phyloP scores from a whole-genome alignment of 345 rosid species.

The Aethionema arabicum region DNA sequence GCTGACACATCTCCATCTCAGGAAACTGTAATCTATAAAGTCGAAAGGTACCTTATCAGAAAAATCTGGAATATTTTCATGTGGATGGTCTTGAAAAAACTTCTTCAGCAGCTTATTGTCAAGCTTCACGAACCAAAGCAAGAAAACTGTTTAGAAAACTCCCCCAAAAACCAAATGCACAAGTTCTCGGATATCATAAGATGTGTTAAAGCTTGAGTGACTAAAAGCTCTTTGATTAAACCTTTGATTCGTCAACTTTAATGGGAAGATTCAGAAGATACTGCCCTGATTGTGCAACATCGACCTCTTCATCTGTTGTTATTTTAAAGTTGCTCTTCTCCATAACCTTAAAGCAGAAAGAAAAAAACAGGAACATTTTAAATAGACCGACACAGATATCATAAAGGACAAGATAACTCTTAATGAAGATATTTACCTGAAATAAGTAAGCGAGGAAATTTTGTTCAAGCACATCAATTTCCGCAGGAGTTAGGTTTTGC shows the following conservation, averaged over 20 bases:
- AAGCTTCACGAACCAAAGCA: conserved; percentile 56
- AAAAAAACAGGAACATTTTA: conserved; percentile 7
- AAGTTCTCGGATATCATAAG: neutral
- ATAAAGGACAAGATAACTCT: neutral
- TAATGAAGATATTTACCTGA: conserved; percentile 52
- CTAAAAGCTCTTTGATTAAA: conserved; percentile 26
- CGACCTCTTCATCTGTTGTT: conserved; percentile 77
- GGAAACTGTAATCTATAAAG: conserved; percentile 10
- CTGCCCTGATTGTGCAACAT: conserved; percentile 85
- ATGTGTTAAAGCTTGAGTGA: neutral
- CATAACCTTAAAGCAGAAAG: conserved; percentile 55
- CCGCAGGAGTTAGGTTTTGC: conserved; percentile 61
- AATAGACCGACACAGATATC: neutral
- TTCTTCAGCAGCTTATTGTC: conserved; percentile 75
- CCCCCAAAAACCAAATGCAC: neutral
- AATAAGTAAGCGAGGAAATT: conserved; percentile 79
- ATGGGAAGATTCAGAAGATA: conserved; percentile 93
- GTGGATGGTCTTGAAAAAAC: conserved; percentile 67
- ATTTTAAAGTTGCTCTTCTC: conserved; percentile 94
- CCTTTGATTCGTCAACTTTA: conserved; percentile 87
- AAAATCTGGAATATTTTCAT: conserved; percentile 72
- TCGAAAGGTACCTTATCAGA: conserved; percentile 65
- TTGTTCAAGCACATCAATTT: conserved; percentile 80
- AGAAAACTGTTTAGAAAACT: conserved; percentile 1
- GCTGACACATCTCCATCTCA: neutral